Evolutionary conservation across 2,329 filamentous ascomycete genomes (phyloP), one percentile per base, ranked within the genome.

Genomic region (Cladophialophora exuberans): DNA sequence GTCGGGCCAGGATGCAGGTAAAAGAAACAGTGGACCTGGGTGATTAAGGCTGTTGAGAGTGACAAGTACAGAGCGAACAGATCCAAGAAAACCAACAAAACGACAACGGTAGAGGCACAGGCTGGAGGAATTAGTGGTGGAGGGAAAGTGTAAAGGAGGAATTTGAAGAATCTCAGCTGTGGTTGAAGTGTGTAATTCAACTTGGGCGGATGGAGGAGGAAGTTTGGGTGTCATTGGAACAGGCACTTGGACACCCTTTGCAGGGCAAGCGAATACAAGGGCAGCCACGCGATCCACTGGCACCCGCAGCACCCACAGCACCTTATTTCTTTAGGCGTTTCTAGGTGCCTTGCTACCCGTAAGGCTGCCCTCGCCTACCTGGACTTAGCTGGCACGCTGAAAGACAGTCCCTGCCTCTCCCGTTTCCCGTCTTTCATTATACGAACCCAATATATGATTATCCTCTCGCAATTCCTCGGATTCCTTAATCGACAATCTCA

Each of bases 81-180:
- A 55, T 22, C 30, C 45, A 51, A 48, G 45, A 17, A 36, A n/a
- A 51, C 33, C 38, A 45, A 35, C 45, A 43, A 51, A 52, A 49
- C 9, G 39, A 18, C 25, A 15, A 50, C 44, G 33, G 33, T 41
- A 30, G 45, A 49, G 35, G 11, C n/a, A 49, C 46, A 23, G 23
- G 35, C 22, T 39, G 15, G 46, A 49, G 39, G 46, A 49, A 49
- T 51, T 36, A 51, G 22, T 45, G 42, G 36, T 25, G 26, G 17
- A 38, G 39, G 46, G 35, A 26, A 33, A 28, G 26, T 43, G 48
- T 51, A 30, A 35, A 56, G 41, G 47, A 50, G 46, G 42, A 35
- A 39, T 36, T n/a, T 46, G 46, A 56, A 47, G 41, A 46, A 39
- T 50, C 52, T 46, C 53, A 51, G 53, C 46, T 51, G 41, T 23